Conservation (phyloP, 768 basidiomycete species). For the Rhodotorula diobovata region DNA sequence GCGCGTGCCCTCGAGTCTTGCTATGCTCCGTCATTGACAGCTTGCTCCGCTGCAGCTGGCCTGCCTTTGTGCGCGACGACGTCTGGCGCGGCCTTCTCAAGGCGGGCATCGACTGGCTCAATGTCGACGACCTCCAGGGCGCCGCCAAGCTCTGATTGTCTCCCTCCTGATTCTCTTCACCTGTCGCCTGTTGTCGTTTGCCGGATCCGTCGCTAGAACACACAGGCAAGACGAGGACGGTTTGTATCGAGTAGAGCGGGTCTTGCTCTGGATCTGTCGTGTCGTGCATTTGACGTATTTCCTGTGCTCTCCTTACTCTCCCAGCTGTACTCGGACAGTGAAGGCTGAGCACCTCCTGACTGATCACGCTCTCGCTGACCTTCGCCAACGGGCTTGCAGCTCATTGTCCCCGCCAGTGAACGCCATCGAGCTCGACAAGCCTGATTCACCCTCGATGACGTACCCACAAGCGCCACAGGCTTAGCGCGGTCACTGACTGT, state of each 20-base stretch:
- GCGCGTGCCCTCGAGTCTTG: neutral
- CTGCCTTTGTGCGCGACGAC: slow-evolving; percentile 11
- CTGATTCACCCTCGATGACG: too few species aligned
- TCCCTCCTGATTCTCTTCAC: neutral
- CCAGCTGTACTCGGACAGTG: too few species aligned
- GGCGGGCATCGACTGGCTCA: slow-evolving; percentile 22
- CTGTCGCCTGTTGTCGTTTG: neutral
- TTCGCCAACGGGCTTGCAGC: too few species aligned
- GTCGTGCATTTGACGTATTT: too few species aligned
- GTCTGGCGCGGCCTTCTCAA: slow-evolving; percentile 7
- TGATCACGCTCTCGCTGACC: too few species aligned
- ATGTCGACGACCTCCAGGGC: slow-evolving; percentile 16
- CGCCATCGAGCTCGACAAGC: too few species aligned
- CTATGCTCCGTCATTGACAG: neutral
- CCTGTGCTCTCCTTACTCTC: too few species aligned
- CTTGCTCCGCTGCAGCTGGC: slow-evolving; percentile 1
- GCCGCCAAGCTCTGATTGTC: neutral
- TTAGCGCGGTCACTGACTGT: too few species aligned
- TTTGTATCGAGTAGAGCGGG: neutral
- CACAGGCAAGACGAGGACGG: neutral
- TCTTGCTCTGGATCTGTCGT: neutral
- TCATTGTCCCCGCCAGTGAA: too few species aligned
- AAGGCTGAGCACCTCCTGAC: too few species aligned
- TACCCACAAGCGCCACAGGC: too few species aligned
- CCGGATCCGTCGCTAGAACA: neutral